Evolutionary conservation across 2,329 filamentous ascomycete genomes (phyloP), one percentile per base, ranked within the genome.

Genomic region (Dactylellina cionopaga): DNA sequence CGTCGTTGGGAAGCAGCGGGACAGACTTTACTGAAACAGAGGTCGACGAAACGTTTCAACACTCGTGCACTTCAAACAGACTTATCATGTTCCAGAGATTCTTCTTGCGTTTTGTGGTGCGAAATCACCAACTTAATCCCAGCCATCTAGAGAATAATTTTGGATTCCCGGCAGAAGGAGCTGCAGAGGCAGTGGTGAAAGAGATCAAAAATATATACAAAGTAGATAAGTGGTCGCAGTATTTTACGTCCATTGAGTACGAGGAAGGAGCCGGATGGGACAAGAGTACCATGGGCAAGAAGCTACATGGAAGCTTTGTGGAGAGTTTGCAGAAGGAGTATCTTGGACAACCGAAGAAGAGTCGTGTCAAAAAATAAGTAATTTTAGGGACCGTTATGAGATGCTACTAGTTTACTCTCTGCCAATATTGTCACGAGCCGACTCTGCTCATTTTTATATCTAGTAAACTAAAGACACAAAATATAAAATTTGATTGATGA

Each of bases 11-110:
- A 51, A 15, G 27, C 25, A 13, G 4, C 3, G 15, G 31, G 15
- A 29, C 11, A 4, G 46, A 6, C 10, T 5, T 5, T 3, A 33
- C 3, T 9, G 27, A 51, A 3, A 4, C 6, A 31, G 4, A n/a
- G 7, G 6, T 51, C 3, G 25, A 31, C 4, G 22, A 51, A 51
- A 51, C 46, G 10, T 51, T 51, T 19, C 4, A 31, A 51, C 27
- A 29, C 7, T 51, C 46, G 15, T 5, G 15, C 15, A 51, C 46
- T 31, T 51, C 46, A 31, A 33, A 10, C 24, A 29, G 46, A 9
- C 15, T 51, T 4, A 33, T 51, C 7, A 51, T 51, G 46, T 51
- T 51, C 25, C 46, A 51, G 17, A 51, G 7, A 11, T 51, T 51
- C 25, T 51, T 51, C 15, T 19, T 51, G 3, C 46, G 46, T 9